Base-by-base conservation (phyloP, 2,329 filamentous ascomycete species). In the Fusarium foetens region DNA sequence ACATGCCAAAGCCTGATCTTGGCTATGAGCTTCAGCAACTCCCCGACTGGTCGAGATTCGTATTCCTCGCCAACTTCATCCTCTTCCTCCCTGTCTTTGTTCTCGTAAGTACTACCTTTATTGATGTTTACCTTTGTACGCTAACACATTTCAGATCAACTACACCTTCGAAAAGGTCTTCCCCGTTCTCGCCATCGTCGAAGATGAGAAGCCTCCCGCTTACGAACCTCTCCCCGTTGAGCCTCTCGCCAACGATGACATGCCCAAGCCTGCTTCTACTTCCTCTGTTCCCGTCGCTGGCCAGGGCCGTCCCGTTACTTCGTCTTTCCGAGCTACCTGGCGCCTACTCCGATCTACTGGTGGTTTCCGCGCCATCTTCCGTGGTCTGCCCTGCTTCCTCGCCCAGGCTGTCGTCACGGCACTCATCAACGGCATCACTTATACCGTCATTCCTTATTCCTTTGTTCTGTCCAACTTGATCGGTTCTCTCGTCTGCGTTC, bases 301-400 rank as follows among this genome's bases (percentile, higher is more conserved):
- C 17, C 43, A 63, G 12, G 68, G 65, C 33, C 61, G 63, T n/a
- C 75, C 75, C 31, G 80, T 88, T 73, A 89, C 86, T 25, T 83
- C 85, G 33, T 88, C 85, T 58, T 77, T 89, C 75, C 85, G 86
- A 73, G 81, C 83, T 75, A 87, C 84, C 64, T 81, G 84, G 79
- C 84, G 85, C 43, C 82, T 88, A 68, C 86, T 98, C 48, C 85
- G 85, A 71, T 83, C 88, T 51, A 83, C 89, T 72, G 90, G 87
- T 67, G 93, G 94, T 70, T 87, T 87, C 81, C 84, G 84, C 66
- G 88, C 92, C 64, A 86, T 88, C 76, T 92, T 94, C 86, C 92
- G 93, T 69, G 94, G 94, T 62, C 78, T 94, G 41, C 79, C 83
- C 63, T 88, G 86, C 78, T 80, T 80, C 58, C 14, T 89, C 9